Conservation (phyloP, 2,329 filamentous ascomycete species). For the Tolypocladium ovalisporum region DNA sequence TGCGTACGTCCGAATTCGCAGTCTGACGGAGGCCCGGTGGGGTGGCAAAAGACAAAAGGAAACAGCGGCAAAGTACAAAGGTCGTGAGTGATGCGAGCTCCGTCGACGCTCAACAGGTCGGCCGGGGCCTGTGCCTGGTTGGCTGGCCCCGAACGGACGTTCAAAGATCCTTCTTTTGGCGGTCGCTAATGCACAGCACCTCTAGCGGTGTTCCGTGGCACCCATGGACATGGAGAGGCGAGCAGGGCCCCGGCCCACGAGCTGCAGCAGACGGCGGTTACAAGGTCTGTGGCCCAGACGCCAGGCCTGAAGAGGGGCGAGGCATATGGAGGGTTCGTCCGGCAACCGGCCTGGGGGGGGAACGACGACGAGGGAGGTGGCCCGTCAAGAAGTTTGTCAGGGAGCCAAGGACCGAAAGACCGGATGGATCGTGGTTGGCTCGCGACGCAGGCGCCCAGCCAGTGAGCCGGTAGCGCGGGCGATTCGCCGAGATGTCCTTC, state of each 20-base stretch:
- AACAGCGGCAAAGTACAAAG: not conserved
- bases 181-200: constrained; percentile 22
- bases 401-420: not conserved
- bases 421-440: not conserved
- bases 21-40: not conserved
- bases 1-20: not conserved
- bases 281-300: not conserved
- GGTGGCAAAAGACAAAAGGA: constrained; percentile 5
- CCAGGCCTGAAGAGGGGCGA: not conserved
- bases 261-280: constrained; percentile 3
- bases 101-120: not conserved
- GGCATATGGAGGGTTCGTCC: constrained; percentile 2
- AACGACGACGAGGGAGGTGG: not conserved
- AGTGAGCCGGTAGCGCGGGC: not conserved
- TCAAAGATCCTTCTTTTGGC: constrained; percentile 21
- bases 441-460: not conserved
- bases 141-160: constrained; percentile 12
- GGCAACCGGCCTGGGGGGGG: constrained; percentile 2
- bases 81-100: not conserved
- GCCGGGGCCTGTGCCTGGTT: constrained; percentile 8
- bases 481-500: constrained; percentile 1
- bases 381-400: not conserved
- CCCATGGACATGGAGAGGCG: not conserved
- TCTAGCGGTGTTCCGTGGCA: not conserved
- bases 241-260: constrained; percentile 1